Base-by-base conservation (phyloP, 768 basidiomycete species). In the Boletus reticuloceps region DNA sequence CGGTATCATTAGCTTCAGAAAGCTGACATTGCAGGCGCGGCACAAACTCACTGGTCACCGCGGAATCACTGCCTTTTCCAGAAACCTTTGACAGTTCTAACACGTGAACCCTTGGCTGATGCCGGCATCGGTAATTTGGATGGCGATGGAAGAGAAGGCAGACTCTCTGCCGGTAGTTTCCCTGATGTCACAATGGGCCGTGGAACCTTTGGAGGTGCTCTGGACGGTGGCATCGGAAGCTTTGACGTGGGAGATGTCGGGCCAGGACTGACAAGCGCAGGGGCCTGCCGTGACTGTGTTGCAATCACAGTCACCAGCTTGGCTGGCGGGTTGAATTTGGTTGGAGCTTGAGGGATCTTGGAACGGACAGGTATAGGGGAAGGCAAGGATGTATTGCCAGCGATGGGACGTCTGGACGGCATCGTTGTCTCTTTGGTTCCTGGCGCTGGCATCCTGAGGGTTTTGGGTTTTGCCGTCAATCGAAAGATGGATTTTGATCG, bases 401-500 rank as follows among this genome's bases (percentile, higher is more conserved):
- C 38, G 5, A 52, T 17, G 34, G 69, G 60, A 32, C 59, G 60
- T 38, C 56, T 70, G 6, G 64, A 58, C 12, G 53, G 47, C 10
- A 19, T 39, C n/a, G 43, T 27, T 7, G 34, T 38, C 29, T 14
- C 32, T 36, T 52, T 53, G 29, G 38, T 36, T 27, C 50, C 54
- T 11, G 53, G 46, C 2, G 47, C 14, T 6, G 67, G 64, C 10
- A 32, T 42, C 47, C 67, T 69, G 29, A 58, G 36, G 36, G 46
- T 54, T 39, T 71, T 70, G 39, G 64, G 51, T 57, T 66, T 70
- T 8, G 63, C 51, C 14, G 67, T 53, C 49, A 69, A 53, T 8
- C 65, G 58, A 50, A 70, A 70, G 17, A 72, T 72, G 14, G 69
- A 68, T 51, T 72, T 72, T 10, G 70, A 49, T 40, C 66, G 60